Base-by-base conservation (phyloP, 225 moss, liverwort and hornwort species). In the Physcomitrellopsis africana region DNA sequence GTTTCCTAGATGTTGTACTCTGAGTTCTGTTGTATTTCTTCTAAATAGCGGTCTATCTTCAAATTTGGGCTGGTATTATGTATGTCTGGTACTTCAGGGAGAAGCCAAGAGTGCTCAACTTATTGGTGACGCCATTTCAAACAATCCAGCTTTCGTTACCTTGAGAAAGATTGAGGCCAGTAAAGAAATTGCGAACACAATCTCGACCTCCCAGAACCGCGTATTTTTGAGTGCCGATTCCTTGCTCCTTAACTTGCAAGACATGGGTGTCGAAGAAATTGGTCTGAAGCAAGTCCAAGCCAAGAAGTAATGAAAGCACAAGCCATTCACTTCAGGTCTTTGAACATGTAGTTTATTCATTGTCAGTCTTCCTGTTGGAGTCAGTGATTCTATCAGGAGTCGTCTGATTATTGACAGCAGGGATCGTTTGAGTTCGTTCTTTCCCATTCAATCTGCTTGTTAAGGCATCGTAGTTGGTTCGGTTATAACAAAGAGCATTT, bases 161-260 rank as follows among this genome's bases (percentile, higher is more conserved):
- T 69, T 90, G 60, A 78, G 87, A 76, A 87, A 90, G 74, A 90
- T 90, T 27, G 90, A 87, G 81, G 90, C 90, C 17, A 87, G 90
- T 67, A 83, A 87, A 22, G 90, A 90, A 56, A 90, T 90, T 52
- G 90, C 90, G 23, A 83, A 37, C 32, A 37, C 32, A 37, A 37
- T 37, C 32, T 37, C 32, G 32, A 37, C 32, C 32, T 37, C 32
- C 32, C 32, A 37, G 32, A 37, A 37, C 32, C 32, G 32, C 32
- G 32, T 37, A 37, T 37, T 37, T 37, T 71, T 90, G 70, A 88
- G 69, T 61, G 69, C 90, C 3, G 90, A 90, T 26, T 81, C 90
- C 3, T 76, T 90, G 79, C 81, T 90, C 67, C 86, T 90, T 41
- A 90, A 90, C 66, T 52, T 90, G 51, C 90, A 90, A 60, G 90